phyloP scores from a whole-genome alignment of 345 rosid genomes.

The Capsella bursapastoris region DNA sequence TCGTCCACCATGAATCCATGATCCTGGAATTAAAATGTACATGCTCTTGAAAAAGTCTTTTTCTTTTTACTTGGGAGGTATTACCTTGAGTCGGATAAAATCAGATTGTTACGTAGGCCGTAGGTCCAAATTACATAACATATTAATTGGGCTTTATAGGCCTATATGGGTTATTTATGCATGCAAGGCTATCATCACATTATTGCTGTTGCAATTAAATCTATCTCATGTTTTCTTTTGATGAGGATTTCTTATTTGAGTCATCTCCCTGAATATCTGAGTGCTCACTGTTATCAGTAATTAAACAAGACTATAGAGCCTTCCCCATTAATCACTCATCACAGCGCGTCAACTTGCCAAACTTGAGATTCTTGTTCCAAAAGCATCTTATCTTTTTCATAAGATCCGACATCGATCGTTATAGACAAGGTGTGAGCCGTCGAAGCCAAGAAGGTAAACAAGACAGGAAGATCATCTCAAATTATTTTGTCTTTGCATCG shows the following conservation, averaged over 20 bases:
- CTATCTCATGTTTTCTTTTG: too few relatives aligned
- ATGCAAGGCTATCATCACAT: too few relatives aligned
- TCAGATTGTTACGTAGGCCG: conserved; percentile 15
- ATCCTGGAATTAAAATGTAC: background rate
- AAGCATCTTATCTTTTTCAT: too few relatives aligned
- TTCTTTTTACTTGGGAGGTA: background rate
- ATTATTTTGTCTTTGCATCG: too few relatives aligned
- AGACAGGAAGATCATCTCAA: too few relatives aligned
- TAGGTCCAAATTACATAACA: background rate
- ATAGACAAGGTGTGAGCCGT: too few relatives aligned
- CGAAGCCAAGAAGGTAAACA: too few relatives aligned
- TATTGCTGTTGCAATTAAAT: too few relatives aligned
- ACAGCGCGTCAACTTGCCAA: too few relatives aligned
- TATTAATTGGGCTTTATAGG: conserved; percentile 11
- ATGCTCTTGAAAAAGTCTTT: background rate
- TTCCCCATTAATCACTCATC: background rate
- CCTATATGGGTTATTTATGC: background rate
- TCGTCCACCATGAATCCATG: too few relatives aligned
- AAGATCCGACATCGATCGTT: too few relatives aligned
- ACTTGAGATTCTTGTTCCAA: too few relatives aligned
- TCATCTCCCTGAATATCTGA: background rate
- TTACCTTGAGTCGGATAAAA: background rate
- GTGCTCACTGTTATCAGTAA: background rate
- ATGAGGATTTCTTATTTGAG: background rate
- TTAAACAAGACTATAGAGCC: background rate